Conservation (phyloP, 371 early-diverging fungal genomes). For the Aphelidium insulamus region DNA sequence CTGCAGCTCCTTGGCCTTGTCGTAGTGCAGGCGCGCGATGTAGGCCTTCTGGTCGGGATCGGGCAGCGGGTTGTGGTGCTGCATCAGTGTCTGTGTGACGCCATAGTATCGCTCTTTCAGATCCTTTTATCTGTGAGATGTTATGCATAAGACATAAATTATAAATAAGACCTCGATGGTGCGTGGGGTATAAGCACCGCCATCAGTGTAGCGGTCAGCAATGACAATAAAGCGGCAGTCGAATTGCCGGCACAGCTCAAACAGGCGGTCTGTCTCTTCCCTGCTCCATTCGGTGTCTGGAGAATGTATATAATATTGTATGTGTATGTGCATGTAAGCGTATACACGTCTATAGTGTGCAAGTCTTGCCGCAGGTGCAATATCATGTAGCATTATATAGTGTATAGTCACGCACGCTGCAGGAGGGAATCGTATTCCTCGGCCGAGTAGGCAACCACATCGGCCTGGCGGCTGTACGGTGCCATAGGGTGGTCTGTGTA, state of each 20-base stretch:
- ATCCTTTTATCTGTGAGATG: too few species aligned
- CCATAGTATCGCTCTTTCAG: conserved; percentile 56
- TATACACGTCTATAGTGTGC: too few species aligned
- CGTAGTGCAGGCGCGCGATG: background rate
- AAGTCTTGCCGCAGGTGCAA: too few species aligned
- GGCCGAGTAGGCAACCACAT: too few species aligned
- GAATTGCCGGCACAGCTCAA: conserved; percentile 42
- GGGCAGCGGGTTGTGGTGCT: conserved; percentile 8
- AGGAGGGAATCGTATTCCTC: too few species aligned
- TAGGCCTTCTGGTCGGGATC: conserved; percentile 1
- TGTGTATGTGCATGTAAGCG: background rate
- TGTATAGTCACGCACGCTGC: too few species aligned
- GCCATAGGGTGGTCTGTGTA: too few species aligned
- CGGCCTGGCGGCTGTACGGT: too few species aligned
- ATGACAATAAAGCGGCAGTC: conserved; percentile 67
- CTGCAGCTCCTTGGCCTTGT: background rate
- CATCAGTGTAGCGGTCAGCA: conserved; percentile 45
- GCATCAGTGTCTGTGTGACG: conserved; percentile 27
- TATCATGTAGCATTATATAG: too few species aligned
- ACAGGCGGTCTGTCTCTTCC: conserved; percentile 64
- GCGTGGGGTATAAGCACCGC: conserved; percentile 11
- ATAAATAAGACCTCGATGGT: conserved; percentile 17
- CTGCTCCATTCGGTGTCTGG: conserved; percentile 51
- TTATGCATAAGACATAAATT: conserved; percentile 1
- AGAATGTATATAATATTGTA: background rate